These are phyloP conservation scores for Kwoniella bestiolae DNA, from an alignment of 768 basidiomycete species.

Conservation along the genomic window DNA sequence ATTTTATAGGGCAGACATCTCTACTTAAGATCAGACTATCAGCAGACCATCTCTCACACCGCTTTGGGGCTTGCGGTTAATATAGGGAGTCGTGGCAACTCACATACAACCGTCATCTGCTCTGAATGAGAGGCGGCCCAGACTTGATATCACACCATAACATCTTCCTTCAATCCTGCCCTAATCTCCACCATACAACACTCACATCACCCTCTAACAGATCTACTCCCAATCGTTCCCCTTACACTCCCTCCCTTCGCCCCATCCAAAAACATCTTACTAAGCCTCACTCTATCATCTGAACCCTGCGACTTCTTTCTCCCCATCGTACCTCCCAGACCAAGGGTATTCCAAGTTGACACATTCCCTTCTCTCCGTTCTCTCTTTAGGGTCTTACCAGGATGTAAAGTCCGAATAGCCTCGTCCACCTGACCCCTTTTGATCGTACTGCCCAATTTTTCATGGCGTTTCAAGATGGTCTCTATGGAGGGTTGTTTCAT, in stretches of 20 bases:
- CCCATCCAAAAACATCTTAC: constrained; percentile 82
- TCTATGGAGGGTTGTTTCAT: background rate
- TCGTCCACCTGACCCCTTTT: constrained; percentile 81
- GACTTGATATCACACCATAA: no score
- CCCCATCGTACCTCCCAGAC: background rate
- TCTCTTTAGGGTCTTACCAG: constrained; percentile 9
- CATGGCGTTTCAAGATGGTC: background rate
- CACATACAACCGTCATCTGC: no score
- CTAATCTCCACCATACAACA: no score
- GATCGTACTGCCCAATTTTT: constrained; percentile 59
- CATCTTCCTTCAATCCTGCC: no score
- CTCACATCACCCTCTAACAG: background rate
- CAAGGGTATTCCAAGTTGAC: background rate
- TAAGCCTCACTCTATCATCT: constrained; percentile 57
- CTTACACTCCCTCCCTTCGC: constrained; percentile 62
- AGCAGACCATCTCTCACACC: no score
- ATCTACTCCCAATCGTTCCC: constrained; percentile 16
- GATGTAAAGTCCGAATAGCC: constrained; percentile 72
- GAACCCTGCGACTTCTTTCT: background rate
- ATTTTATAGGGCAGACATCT: no score
- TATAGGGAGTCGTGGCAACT: no score
- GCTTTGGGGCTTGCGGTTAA: no score
- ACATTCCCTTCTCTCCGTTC: constrained; percentile 14
- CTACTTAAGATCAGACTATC: no score
- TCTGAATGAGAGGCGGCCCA: no score